Base-by-base conservation (phyloP, 192 early-diverging fungal genomes). In the Geranomyces variabilis region DNA sequence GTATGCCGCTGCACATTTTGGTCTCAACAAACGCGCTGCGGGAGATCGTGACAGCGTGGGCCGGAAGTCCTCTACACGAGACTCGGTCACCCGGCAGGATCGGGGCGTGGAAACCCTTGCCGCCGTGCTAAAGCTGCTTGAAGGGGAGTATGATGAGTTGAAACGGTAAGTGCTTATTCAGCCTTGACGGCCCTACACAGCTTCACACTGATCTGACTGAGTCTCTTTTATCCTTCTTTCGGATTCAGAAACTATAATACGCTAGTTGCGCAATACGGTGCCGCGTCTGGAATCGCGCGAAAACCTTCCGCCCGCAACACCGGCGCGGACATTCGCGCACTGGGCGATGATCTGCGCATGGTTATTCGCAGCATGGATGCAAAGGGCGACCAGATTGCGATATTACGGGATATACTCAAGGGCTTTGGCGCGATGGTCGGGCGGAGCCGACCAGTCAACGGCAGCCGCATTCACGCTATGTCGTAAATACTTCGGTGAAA, bases 321-420 rank as follows among this genome's bases (percentile, higher is more conserved):
- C 66, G 55, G 66, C 51, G 14, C 14, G 1, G 48, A 17, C n/a
- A 46, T 80, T 29, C 67, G 81, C 34, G 64, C 64, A 24, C 67
- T 83, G 57, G 81, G 81, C 13, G 80, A 85, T 41, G 68, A 77
- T 30, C 75, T 87, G 34, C 75, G 82, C n/a, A 57, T 80, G 15
- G 76, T 84, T 9, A 87, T 87, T 47, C 75, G 72, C 31, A 71
- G 55, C 43, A 83, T 87, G 83, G 82, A 87, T 33, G 60, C 71
- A 4, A 86, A 86, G 72, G 81, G 80, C 1, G 85, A 87, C 33
- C 85, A 87, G 71, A 83, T 87, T 44, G 56, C 64, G 47, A 84
- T 87, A 28, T 43, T 87, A 53, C 26, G 80, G n/a, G 83, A 87
- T 19, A 81, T 87, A 58, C 26, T 87, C n/a, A 43, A 45, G 26